Evolutionary conservation across 2,329 filamentous ascomycete genomes (phyloP).

Genomic region (Aspergillus quadrilineatus): DNA sequence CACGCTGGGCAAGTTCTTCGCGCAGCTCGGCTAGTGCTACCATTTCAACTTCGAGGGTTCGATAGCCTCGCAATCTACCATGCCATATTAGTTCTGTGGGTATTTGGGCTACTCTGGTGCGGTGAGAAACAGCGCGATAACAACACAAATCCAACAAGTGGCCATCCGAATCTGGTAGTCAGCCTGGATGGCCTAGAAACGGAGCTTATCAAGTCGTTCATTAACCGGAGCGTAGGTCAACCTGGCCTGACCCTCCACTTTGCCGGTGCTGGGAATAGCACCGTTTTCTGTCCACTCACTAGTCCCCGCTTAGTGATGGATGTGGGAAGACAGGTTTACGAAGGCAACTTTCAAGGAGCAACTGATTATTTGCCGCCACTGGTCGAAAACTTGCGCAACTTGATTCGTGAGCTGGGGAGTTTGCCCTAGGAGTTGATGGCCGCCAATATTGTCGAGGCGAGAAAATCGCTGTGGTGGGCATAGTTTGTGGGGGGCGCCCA

Average conservation of each 20-base stretch:
- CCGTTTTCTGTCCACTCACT: conserved; percentile 2
- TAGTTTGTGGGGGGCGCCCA: not conserved
- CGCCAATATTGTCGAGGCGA: not conserved
- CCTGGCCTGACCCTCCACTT: not conserved
- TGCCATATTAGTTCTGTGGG: not conserved
- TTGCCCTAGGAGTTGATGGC: not conserved
- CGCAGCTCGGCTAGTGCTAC: conserved; percentile 1
- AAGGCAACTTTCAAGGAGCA: conserved; percentile 1
- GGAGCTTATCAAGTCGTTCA: not conserved
- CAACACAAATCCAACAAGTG: no score
- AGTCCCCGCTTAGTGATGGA: conserved; percentile 10
- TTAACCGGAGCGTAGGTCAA: not conserved
- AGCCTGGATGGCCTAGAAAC: not conserved
- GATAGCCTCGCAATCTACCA: conserved; percentile 6
- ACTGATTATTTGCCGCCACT: conserved; percentile 5
- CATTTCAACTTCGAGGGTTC: conserved; percentile 9
- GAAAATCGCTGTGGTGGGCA: not conserved
- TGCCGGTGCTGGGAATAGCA: not conserved
- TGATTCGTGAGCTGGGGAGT: conserved; percentile 4
- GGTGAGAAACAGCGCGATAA: not conserved
- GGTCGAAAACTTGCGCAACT: conserved; percentile 3
- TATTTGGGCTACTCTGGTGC: conserved; percentile 4
- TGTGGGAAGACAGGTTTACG: conserved; percentile 4
- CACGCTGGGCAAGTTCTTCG: conserved; percentile 6
- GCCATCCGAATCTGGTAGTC: not conserved